Evolutionary conservation across 257 asterid species (phyloP), one percentile per base, ranked within the genome.

Genomic region (Haberlea rhodopensis): DNA sequence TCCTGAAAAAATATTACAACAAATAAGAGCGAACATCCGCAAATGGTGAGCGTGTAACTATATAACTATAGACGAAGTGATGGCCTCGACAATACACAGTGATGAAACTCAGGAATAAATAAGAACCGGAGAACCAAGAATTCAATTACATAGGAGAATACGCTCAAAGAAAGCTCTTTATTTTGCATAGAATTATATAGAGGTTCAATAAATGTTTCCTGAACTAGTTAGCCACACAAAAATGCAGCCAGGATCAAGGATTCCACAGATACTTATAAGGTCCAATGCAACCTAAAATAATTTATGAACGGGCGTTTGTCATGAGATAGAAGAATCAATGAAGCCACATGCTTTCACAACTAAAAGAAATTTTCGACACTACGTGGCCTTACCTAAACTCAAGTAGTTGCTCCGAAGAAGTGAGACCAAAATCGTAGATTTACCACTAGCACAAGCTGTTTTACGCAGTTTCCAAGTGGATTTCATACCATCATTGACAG

Each of bases 361-460:
- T 19, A 34, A 20, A 34, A 19, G 16, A 27, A 43, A 19, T 57
- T 46, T 19, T 34, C 21, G 18, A n/a, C 31, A 26, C 16, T 15
- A 5, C n/a, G 8, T 53, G 70, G 69, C 11, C 76, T 68, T 72
- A 94, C 99, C 90, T 51, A 86, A 73, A 67, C 60, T 84, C 86
- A 83, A 69, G 75, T 79, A 76, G 73, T 90, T 90, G 90, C 96
- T 83, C 82, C 76, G 95, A 71, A 94, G 82, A 73, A 76, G 75
- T 27, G 92, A 84, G 78, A 87, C 89, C 81, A 84, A 78, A 71
- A 64, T 43, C 21, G 71, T 54, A 11, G 83, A 67, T 72, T 68
- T 57, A 55, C 62, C 68, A 72, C 71, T 56, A 53, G 71, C 62
- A 18, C 20, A 23, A 26, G 53, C 64, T 28, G 34, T 20, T 31